Evolutionary conservation across 805 yeast species (phyloP).

Genomic region (Crinitomyces ghanaensis): DNA sequence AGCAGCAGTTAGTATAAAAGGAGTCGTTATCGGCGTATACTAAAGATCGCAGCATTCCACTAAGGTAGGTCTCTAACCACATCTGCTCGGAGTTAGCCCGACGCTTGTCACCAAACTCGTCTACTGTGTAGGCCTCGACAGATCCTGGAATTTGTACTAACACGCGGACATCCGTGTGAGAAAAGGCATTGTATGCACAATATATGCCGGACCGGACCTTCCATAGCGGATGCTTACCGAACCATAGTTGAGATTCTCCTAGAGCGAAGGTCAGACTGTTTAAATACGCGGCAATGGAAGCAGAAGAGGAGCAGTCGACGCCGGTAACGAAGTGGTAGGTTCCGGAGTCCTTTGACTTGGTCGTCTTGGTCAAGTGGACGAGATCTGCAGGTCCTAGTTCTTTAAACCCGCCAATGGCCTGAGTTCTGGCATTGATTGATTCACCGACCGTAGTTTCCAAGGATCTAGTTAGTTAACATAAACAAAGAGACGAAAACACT

Average conservation of each 20-base stretch:
- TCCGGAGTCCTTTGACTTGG: conserved; percentile 37
- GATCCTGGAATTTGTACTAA: conserved; percentile 44
- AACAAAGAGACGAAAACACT: no score
- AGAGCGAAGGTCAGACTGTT: conserved; percentile 34
- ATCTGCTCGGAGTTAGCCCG: conserved; percentile 21
- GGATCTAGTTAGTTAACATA: no score
- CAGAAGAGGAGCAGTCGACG: conserved; percentile 39
- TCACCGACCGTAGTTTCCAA: conserved; percentile 41
- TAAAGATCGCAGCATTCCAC: conserved; percentile 66
- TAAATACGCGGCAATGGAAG: conserved; percentile 45
- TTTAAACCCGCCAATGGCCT: conserved; percentile 29
- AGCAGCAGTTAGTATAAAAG: conserved; percentile 69
- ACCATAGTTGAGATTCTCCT: conserved; percentile 59
- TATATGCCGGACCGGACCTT: conserved; percentile 31
- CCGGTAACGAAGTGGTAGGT: conserved; percentile 46
- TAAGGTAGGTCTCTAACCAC: conserved; percentile 42
- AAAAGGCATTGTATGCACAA: conserved; percentile 60
- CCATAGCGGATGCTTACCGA: conserved; percentile 44
- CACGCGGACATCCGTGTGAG: conserved; percentile 63
- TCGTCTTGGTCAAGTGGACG: conserved; percentile 36
- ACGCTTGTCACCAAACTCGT: conserved; percentile 29
- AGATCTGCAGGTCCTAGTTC: conserved; percentile 73
- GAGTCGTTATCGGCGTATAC: conserved; percentile 71
- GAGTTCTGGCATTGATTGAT: conserved; percentile 40
- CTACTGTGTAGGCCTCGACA: conserved; percentile 29